Evolutionary conservation across 495 filamentous ascomycete species (phyloP).

Genomic region (Paragyromitra xinjiangensis): DNA sequence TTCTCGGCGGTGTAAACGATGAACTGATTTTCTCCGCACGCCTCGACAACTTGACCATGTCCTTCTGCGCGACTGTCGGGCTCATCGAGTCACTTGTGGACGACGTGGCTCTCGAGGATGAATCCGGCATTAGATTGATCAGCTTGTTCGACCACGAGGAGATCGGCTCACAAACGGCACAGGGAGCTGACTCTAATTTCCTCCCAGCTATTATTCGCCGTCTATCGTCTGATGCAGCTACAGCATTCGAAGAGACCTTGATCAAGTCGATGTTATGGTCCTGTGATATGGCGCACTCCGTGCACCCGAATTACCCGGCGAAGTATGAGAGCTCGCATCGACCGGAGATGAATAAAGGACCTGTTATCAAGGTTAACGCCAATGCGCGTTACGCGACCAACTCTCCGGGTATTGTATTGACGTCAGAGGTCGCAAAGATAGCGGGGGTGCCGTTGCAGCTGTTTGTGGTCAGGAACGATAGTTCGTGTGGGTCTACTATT

Average conservation of each 20-base stretch:
- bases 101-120: slow-evolving; percentile 70
- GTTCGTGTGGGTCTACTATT: slow-evolving; percentile 92
- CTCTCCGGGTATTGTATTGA: slow-evolving; percentile 88
- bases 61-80: slow-evolving; percentile 83
- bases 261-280: slow-evolving; percentile 93
- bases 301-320: slow-evolving; percentile 89
- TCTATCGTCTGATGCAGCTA: slow-evolving; percentile 80
- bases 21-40: slow-evolving; percentile 94
- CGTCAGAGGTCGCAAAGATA: slow-evolving; percentile 83
- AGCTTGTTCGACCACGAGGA: slow-evolving; percentile 98
- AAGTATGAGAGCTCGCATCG: slow-evolving; percentile 93
- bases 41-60: slow-evolving; percentile 94
- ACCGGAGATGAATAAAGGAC: slow-evolving; percentile 94
- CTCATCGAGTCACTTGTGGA: slow-evolving; percentile 81
- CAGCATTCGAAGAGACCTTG: slow-evolving; percentile 92
- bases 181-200: slow-evolving; percentile 91
- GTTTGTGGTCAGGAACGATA: slow-evolving; percentile 96
- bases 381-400: slow-evolving; percentile 97
- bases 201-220: slow-evolving; percentile 88
- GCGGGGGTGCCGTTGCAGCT: slow-evolving; percentile 84
- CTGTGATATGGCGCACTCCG: slow-evolving; percentile 95
- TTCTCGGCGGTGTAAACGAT: slow-evolving; percentile 86
- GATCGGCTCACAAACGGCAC: slow-evolving; percentile 87
- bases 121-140: slow-evolving; percentile 84
- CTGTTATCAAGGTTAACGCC: slow-evolving; percentile 97